phyloP scores from a whole-genome alignment of 192 early-diverging fungal species.

The Coemansia sp. region DNA sequence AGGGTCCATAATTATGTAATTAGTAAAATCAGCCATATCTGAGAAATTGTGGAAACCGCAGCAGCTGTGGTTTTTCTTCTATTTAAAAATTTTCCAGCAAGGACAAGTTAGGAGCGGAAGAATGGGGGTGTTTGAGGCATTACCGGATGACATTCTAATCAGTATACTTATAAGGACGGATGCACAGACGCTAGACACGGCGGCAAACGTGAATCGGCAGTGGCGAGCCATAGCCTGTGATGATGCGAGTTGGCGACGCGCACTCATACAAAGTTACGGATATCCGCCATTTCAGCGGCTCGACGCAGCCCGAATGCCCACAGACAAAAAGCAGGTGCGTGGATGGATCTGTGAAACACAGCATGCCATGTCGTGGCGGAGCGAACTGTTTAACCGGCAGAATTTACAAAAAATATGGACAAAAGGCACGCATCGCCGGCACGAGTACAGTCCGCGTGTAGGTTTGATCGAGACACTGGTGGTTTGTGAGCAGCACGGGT shows the following conservation, averaged over 20 bases:
- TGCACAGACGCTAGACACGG: conserved; percentile 13
- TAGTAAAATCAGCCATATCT: no score
- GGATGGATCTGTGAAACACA: conserved; percentile 9
- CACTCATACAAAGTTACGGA: conserved; percentile 11
- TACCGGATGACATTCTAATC: conserved; percentile 32
- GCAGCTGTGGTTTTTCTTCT: no score
- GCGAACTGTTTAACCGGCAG: conserved; percentile 19
- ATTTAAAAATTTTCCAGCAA: no score
- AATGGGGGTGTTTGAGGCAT: not conserved
- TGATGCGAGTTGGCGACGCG: conserved; percentile 41
- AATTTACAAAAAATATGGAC: conserved; percentile 17
- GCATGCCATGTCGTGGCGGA: not conserved
- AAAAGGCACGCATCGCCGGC: conserved; percentile 1
- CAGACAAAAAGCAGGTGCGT: not conserved
- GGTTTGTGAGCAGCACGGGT: conserved; percentile 20
- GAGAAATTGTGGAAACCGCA: no score
- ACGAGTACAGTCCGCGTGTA: conserved; percentile 19
- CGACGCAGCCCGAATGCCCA: conserved; percentile 9
- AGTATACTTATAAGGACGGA: conserved; percentile 22
- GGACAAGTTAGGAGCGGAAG: not conserved
- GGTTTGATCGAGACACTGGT: conserved; percentile 25
- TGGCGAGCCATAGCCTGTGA: conserved; percentile 26
- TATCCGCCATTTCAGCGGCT: conserved; percentile 22
- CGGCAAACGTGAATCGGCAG: conserved; percentile 15
- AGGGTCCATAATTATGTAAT: no score